A percentile compares a stretch with the other conserved stretches of the same genome.
phyloP scores from a whole-genome alignment of 2,329 filamentous ascomycete genomes.

The Calcarisporium arbuscula region DNA sequence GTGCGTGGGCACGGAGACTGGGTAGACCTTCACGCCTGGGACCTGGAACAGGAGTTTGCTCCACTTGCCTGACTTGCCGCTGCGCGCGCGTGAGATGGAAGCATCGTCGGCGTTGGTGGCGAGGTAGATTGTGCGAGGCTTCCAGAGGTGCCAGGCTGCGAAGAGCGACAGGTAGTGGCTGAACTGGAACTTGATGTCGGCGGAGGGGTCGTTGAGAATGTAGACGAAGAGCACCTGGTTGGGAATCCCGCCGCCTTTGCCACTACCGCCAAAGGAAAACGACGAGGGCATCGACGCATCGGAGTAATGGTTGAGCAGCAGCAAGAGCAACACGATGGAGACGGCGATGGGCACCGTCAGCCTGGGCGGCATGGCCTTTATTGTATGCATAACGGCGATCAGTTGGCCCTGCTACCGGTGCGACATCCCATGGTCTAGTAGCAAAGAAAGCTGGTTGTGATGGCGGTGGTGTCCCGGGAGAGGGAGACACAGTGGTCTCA shows the following conservation, averaged over 20 bases:
- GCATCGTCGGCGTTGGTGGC: slow-evolving; percentile 18
- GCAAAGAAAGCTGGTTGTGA: too few relatives aligned
- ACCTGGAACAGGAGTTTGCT: slow-evolving; percentile 15
- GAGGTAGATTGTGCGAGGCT: slow-evolving; percentile 17
- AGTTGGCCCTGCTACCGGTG: too few relatives aligned
- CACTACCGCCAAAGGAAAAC: too few relatives aligned
- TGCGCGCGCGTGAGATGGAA: slow-evolving; percentile 7
- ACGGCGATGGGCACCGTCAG: too few relatives aligned
- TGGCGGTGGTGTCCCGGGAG: too few relatives aligned
- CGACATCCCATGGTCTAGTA: too few relatives aligned
- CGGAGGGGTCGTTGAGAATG: slow-evolving; percentile 11
- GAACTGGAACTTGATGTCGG: slow-evolving; percentile 16
- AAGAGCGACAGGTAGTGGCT: slow-evolving; percentile 19
- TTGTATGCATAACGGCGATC: too few relatives aligned
- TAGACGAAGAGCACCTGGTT: slow-evolving; percentile 19
- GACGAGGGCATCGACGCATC: too few relatives aligned
- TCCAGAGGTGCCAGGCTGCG: slow-evolving; percentile 13
- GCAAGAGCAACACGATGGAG: too few relatives aligned
- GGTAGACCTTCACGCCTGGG: slow-evolving; percentile 11
- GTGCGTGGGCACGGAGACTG: slow-evolving; percentile 1
- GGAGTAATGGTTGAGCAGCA: too few relatives aligned
- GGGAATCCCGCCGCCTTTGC: slow-evolving; percentile 12
- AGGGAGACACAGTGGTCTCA: too few relatives aligned
- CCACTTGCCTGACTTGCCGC: slow-evolving; percentile 15
- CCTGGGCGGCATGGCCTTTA: too few relatives aligned